A percentile compares a stretch with the other conserved stretches of the same genome.
These are phyloP conservation scores for Mycena maculata DNA, from an alignment of 768 basidiomycete species.

Conservation along the genomic window DNA sequence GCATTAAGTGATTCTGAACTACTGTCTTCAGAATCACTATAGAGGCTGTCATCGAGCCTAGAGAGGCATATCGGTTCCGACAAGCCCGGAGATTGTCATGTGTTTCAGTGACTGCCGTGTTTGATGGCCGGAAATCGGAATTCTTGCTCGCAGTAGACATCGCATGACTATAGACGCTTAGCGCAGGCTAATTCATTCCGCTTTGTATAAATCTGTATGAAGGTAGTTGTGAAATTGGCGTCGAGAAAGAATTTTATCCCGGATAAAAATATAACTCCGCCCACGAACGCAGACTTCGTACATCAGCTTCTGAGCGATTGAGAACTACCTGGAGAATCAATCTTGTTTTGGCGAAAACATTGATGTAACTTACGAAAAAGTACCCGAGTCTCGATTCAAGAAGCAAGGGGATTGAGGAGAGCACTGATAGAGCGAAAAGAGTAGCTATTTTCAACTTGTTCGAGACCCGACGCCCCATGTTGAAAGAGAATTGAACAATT, in stretches of 20 bases:
- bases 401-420: constrained; percentile 2
- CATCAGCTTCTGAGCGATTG: neutral
- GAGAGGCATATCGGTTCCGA: no score
- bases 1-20: no score
- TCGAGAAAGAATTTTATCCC: neutral
- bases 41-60: no score
- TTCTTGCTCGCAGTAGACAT: no score
- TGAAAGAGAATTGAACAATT: constrained; percentile 2
- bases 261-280: neutral
- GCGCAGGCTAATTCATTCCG: no score
- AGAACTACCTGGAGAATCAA: constrained; percentile 1
- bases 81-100: no score
- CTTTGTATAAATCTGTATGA: neutral
- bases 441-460: constrained; percentile 6
- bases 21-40: no score
- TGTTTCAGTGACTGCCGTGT: no score
- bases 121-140: no score
- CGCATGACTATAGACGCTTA: no score
- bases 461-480: constrained; percentile 1
- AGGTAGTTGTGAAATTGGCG: no score
- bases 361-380: constrained; percentile 1
- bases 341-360: no score
- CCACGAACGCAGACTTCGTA: constrained; percentile 1
- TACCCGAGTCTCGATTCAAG: constrained; percentile 1
- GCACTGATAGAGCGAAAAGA: neutral